Conservation (phyloP, 78 protist genomes). For the Dictyostelium purpureum region DNA sequence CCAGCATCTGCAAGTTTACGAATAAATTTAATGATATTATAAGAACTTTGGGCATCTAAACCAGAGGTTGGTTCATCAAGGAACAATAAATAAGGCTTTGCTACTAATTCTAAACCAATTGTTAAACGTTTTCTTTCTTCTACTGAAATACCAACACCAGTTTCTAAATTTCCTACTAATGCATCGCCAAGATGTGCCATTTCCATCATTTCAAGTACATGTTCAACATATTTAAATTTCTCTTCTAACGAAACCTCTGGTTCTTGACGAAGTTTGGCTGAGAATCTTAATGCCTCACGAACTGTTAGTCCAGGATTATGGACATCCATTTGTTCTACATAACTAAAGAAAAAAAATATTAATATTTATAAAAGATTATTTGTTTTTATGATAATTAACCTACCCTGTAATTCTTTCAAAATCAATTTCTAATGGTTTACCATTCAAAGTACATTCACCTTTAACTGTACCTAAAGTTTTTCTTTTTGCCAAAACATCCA, state of each 20-base stretch:
- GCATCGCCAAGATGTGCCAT: conserved; percentile 79
- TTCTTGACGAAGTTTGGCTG: conserved; percentile 58
- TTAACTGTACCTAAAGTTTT: conserved; percentile 78
- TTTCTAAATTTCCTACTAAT: conserved; percentile 65
- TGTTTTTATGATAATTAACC: not conserved
- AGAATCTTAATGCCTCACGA: conserved; percentile 70
- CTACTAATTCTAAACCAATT: conserved; percentile 80
- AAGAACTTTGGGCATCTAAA: conserved; percentile 78
- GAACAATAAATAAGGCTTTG: conserved; percentile 66
- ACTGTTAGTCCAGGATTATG: conserved; percentile 61
- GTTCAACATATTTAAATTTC: conserved; percentile 40
- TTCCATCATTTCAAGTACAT: conserved; percentile 75
- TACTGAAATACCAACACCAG: conserved; percentile 71
- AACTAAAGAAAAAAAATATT: conserved; percentile 33
- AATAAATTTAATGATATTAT: conserved; percentile 62
- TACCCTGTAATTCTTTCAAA: conserved; percentile 80
- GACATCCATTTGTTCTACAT: conserved; percentile 84
- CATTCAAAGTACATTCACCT: conserved; percentile 80
- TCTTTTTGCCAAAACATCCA: conserved; percentile 88
- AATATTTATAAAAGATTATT: not conserved
- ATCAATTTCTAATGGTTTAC: conserved; percentile 64
- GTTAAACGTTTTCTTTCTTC: conserved; percentile 79
- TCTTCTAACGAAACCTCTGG: conserved; percentile 32
- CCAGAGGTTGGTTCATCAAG: conserved; percentile 48
- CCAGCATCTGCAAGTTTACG: conserved; percentile 76